Evolutionary conservation across 345 rosid species (phyloP).

Genomic region (Brassica cretica): DNA sequence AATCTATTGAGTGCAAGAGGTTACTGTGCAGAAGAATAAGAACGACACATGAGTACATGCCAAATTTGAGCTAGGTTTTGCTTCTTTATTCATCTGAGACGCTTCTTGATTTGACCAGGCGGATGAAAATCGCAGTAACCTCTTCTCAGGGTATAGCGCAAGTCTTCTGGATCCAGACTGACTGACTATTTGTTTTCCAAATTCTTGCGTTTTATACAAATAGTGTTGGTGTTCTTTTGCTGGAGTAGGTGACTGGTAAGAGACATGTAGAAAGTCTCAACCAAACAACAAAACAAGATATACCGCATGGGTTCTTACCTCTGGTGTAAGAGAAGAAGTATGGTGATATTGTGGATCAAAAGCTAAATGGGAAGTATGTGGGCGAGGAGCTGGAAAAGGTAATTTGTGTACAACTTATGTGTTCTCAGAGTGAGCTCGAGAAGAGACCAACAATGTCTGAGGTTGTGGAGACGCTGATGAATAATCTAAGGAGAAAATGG

Average conservation of each 20-base stretch:
- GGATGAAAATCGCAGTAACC: too few species aligned
- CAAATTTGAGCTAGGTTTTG: too few species aligned
- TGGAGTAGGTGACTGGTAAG: conserved; percentile 66
- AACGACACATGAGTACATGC: too few species aligned
- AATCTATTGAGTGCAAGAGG: too few species aligned
- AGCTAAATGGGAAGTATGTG: conserved; percentile 60
- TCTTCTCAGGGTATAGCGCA: conserved; percentile 29
- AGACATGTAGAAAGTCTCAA: conserved; percentile 74
- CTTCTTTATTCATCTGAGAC: too few species aligned
- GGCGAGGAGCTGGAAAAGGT: conserved; percentile 60
- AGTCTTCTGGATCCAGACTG: conserved; percentile 32
- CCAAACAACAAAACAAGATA: conserved; percentile 45
- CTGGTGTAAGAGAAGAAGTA: conserved; percentile 49
- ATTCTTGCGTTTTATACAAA: conserved; percentile 41
- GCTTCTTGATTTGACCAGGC: too few species aligned
- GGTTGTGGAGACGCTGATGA: conserved; percentile 66
- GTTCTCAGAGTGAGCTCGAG: conserved; percentile 68
- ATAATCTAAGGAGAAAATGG: conserved; percentile 42
- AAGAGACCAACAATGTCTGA: conserved; percentile 72
- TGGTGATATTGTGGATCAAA: conserved; percentile 72
- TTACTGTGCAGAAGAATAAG: too few species aligned
- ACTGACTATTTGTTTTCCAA: background rate
- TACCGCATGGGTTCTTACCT: conserved; percentile 79
- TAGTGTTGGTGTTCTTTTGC: conserved; percentile 75
- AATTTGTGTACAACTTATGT: conserved; percentile 57